Percentiles rank a stretch among this genome's conserved stretches.
These are phyloP conservation scores for Agrocybe chaxingu DNA, from an alignment of 768 basidiomycete genomes.

Conservation along the genomic window DNA sequence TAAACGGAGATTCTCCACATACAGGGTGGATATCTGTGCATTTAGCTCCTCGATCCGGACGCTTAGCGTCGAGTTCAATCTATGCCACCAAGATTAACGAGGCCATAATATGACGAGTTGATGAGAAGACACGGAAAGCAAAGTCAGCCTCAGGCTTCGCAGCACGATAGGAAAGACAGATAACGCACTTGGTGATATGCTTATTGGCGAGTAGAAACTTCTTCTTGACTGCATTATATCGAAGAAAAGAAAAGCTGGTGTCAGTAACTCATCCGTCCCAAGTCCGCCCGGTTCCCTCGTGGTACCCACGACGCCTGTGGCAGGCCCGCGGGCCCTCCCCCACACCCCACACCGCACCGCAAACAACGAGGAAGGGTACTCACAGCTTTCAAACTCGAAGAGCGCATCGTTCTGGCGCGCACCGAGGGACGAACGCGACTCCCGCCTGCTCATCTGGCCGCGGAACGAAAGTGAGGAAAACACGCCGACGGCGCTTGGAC, in stretches of 20 bases:
- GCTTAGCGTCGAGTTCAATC: constrained; percentile 83
- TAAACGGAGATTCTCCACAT: constrained; percentile 79
- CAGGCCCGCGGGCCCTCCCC: no score
- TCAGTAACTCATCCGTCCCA: not conserved
- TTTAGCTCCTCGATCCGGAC: constrained; percentile 83
- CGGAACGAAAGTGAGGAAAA: not conserved
- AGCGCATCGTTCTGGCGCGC: constrained; percentile 75
- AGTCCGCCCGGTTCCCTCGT: no score
- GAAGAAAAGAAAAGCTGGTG: constrained; percentile 22
- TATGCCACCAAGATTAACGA: constrained; percentile 21
- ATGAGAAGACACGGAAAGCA: not conserved
- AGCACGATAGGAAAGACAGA: not conserved
- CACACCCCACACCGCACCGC: no score
- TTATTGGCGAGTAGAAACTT: constrained; percentile 89
- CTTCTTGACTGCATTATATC: constrained; percentile 69
- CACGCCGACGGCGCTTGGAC: not conserved
- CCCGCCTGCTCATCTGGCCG: constrained; percentile 49
- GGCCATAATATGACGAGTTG: no score
- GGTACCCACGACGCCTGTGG: no score
- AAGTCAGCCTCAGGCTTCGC: constrained; percentile 3
- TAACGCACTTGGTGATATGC: constrained; percentile 80
- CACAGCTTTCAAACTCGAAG: constrained; percentile 83
- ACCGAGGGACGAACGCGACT: constrained; percentile 61
- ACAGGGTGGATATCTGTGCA: constrained; percentile 75
- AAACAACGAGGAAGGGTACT: constrained; percentile 26